Evolutionary conservation across 345 rosid genomes (phyloP).

Genomic region (Rhodamnia rubescens): DNA sequence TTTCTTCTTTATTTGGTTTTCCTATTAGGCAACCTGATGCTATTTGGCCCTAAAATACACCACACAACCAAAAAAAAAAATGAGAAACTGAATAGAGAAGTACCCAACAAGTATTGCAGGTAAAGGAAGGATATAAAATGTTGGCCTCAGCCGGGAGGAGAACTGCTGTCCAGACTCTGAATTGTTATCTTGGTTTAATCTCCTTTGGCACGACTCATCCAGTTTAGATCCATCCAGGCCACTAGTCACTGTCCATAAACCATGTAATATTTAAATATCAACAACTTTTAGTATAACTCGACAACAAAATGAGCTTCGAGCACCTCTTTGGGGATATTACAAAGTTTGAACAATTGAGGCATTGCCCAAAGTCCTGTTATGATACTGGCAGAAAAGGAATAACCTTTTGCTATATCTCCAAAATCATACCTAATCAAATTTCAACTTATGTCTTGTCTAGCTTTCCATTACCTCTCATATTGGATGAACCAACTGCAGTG

Average conservation of each 20-base stretch:
- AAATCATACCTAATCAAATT: background rate
- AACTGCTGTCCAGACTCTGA: constrained; percentile 56
- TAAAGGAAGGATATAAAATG: constrained; percentile 77
- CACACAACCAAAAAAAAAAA: background rate
- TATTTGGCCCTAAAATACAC: background rate
- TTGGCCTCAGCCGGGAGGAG: constrained; percentile 42
- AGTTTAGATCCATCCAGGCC: constrained; percentile 50
- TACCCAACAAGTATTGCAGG: constrained; percentile 98
- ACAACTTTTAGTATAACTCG: background rate
- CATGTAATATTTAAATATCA: background rate
- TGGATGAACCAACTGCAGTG: constrained; percentile 44
- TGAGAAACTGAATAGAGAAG: background rate
- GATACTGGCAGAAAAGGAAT: background rate
- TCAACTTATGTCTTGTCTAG: background rate
- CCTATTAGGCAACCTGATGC: background rate
- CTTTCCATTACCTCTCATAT: constrained; percentile 32
- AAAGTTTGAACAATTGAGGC: background rate
- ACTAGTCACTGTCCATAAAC: constrained; percentile 17
- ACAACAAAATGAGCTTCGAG: background rate
- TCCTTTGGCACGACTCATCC: constrained; percentile 65
- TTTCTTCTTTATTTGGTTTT: background rate
- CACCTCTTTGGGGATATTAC: background rate
- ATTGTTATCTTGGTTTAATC: constrained; percentile 51
- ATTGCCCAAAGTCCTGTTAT: background rate
- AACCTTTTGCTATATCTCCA: background rate